phyloP scores from a whole-genome alignment of 305 asterid genomes.

The Nicotiana rustica region DNA sequence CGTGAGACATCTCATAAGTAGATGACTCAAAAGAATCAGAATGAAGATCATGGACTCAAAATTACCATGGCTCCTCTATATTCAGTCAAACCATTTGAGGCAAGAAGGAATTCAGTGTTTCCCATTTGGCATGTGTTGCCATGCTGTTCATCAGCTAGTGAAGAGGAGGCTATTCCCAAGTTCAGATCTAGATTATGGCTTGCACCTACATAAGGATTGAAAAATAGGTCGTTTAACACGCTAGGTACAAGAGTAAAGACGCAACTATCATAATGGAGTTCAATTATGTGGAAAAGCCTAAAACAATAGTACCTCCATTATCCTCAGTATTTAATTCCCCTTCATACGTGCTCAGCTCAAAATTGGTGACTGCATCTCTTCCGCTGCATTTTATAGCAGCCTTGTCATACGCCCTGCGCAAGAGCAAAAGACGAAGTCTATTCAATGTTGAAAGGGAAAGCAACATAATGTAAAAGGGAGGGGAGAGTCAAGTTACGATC shows the following conservation, averaged over 20 bases:
- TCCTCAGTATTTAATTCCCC: constrained; percentile 59
- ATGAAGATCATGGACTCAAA: constrained; percentile 28
- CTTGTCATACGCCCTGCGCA: constrained; percentile 85
- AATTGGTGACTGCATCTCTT: constrained; percentile 91
- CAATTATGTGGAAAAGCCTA: background rate
- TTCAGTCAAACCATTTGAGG: constrained; percentile 48
- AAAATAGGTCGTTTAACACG: background rate
- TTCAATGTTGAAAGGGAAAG: background rate
- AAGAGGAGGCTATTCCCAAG: constrained; percentile 76
- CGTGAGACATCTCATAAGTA: background rate
- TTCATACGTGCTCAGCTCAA: constrained; percentile 73
- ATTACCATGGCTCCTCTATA: constrained; percentile 56
- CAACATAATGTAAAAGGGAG: constrained; percentile 22
- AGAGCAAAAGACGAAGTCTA: constrained; percentile 32
- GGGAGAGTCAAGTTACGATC: constrained; percentile 36
- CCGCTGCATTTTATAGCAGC: constrained; percentile 94
- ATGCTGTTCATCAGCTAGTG: constrained; percentile 40
- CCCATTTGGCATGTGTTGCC: constrained; percentile 46
- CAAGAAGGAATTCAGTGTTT: constrained; percentile 45
- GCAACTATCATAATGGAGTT: background rate
- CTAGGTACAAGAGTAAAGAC: constrained; percentile 35
- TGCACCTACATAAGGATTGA: constrained; percentile 45
- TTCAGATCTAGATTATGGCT: constrained; percentile 63
- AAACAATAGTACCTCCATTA: constrained; percentile 51
- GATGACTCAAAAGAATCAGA: background rate